Percentiles rank a stretch among this genome's conserved stretches.
Conservation (phyloP, 257 asterid genomes). For the Gentiana dahurica region DNA sequence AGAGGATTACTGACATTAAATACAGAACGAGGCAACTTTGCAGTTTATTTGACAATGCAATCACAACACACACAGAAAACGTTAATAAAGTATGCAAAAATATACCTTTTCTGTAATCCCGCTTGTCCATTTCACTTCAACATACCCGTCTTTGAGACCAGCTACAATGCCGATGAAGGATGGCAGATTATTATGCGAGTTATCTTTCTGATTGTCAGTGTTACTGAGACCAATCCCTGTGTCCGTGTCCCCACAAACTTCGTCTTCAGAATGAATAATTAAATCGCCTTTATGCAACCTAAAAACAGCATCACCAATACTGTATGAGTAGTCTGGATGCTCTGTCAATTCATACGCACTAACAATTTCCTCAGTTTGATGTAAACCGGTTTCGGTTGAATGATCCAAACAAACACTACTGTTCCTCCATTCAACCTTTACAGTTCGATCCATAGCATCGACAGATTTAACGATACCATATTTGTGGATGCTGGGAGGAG, state of each 20-base stretch:
- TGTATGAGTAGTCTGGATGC: slow-evolving; percentile 63
- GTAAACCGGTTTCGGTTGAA: slow-evolving; percentile 17
- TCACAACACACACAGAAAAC: no score
- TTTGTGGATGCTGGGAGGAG: slow-evolving; percentile 26
- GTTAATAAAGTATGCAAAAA: slow-evolving; percentile 1
- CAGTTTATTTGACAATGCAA: no score
- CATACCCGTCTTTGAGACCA: slow-evolving; percentile 43
- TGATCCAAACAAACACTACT: slow-evolving; percentile 20
- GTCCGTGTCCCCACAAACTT: slow-evolving; percentile 2
- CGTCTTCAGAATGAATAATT: slow-evolving; percentile 12
- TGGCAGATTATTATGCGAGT: slow-evolving; percentile 19
- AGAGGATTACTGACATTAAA: no score
- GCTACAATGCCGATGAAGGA: slow-evolving; percentile 58
- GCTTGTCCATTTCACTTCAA: slow-evolving; percentile 84
- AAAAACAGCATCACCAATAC: slow-evolving; percentile 57
- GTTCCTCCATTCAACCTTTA: slow-evolving; percentile 54
- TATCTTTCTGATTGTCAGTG: slow-evolving; percentile 13
- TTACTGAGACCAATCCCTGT: slow-evolving; percentile 14
- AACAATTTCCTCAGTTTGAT: slow-evolving; percentile 52
- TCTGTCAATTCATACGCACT: slow-evolving; percentile 91
- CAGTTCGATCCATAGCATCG: slow-evolving; percentile 75
- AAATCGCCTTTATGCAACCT: slow-evolving; percentile 17
- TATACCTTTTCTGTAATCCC: slow-evolving; percentile 64
- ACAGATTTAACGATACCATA: slow-evolving; percentile 68
- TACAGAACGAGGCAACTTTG: no score